Base-by-base conservation (phyloP, 371 early-diverging fungal genomes). In the Mucor racemosus region DNA sequence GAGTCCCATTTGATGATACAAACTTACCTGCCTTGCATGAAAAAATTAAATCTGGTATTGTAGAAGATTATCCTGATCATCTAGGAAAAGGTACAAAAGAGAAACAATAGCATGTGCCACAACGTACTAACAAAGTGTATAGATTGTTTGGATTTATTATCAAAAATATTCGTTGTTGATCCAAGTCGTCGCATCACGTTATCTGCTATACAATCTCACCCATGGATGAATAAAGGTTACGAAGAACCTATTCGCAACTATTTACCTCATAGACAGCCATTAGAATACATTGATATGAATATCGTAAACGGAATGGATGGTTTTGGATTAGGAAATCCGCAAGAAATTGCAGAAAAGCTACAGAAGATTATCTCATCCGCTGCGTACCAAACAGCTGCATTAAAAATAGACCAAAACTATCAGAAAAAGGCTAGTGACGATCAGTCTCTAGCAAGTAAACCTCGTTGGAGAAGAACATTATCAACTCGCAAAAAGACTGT, bases 1-100 rank as follows among this genome's bases (percentile, higher is more conserved):
- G 80, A 46, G 90, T 96, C 4, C 98, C 98, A 1, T 98, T 96
- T 75, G 94, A 92, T 73, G 91, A 92, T 64, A 82, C 88, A 40
- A 84, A 83, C 67, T 69, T 93, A 53, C 82, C 79, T 17, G 78
- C 74, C 1, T 78, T 93, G 15, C 90, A 92, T 66, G 72, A 82
- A 34, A 89, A 89, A 65, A 92, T 94, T 56, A 88, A 88, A 64
- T 62, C 70, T 5, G 89, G 85, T 5, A 58, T 77, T 35, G 74
- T 80, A 33, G 75, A 81, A 44, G 50, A 50, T 19, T 82, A 78
- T 40, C 83, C 83, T 54, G 80, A 78, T 36, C 80, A 82, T 69
- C 55, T 82, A 7, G 74, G 77, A 26, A 75, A 74, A 80, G 82
- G 82, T 77, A 60, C 11, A 3, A 38, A 38, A 38, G 4, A 1